Evolutionary conservation across 2,329 filamentous ascomycete species (phyloP), one percentile per base, ranked within the genome.

Genomic region (Monosporascus sp.): DNA sequence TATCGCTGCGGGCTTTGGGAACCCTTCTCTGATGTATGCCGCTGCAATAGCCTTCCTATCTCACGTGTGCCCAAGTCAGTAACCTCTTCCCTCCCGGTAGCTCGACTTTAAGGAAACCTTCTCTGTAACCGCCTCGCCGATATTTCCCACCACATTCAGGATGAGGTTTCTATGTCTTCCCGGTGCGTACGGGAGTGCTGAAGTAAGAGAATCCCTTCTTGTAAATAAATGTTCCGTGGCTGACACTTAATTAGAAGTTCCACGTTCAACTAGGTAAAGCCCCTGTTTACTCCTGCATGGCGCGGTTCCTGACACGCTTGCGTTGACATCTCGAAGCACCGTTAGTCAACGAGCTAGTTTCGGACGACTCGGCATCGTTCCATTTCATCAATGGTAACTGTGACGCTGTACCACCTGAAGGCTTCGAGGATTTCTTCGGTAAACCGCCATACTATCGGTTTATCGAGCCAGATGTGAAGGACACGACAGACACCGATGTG

Each of bases 141-240:
- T 24, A 44, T 18, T 17, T 41, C 52, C 51, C 65, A 74, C 20
- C 20, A 25, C 22, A 25, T 22, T 20, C n/a, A 27, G 57, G 18
- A 82, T 83, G 80, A 79, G 72, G 61, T 78, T 83, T 50, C 66
- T 83, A 35, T 83, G 80, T 63, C 71, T 83, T 8, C 80, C 80
- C 36, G 80, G 80, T 57, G 77, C 80, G 22, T 83, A 78, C 63
- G 80, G 80, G 51, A 83, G 78, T 68, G 75, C 79, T 49, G 74
- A 76, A 27, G 43, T 45, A 25, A 45, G 43, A 59, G 50, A 49
- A 48, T 20, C 52, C 50, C 51, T 49, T 51, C 49, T 48, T 41
- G 8, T 31, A 20, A 11, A 46, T 20, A 51, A 36, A 22, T 17
- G 38, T 51, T 45, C 27, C 31, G 48, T 51, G 18, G 50, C 56